phyloP scores from a whole-genome alignment of 2,329 filamentous ascomycete genomes.

The Colletotrichum liaoningense region DNA sequence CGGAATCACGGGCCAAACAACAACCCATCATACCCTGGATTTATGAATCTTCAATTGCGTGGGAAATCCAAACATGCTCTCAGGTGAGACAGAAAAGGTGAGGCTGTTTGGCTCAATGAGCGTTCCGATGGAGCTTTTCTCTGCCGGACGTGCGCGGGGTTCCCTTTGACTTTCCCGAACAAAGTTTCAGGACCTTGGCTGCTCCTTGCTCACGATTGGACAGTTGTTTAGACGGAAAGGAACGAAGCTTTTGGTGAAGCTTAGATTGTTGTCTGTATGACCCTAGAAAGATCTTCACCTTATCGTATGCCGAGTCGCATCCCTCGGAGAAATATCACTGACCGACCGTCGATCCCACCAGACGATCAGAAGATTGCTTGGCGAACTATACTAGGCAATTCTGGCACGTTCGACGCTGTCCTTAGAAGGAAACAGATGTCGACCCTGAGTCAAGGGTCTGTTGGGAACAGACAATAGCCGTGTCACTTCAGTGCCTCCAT shows the following conservation, averaged over 20 bases:
- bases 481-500: neutral
- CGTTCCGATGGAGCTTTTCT: neutral
- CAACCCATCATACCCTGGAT: neutral
- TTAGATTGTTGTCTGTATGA: neutral
- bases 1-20: neutral
- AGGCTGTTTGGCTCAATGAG: conserved; percentile 11
- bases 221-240: neutral
- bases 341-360: neutral
- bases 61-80: conserved; percentile 11
- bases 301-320: neutral
- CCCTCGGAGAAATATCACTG: neutral
- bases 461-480: neutral
- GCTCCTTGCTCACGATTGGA: neutral
- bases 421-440: neutral
- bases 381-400: neutral
- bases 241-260: conserved; percentile 18
- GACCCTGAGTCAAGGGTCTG: neutral
- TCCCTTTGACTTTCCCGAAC: conserved; percentile 6
- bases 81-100: conserved; percentile 23
- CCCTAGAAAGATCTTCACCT: neutral
- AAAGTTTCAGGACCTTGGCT: conserved; percentile 25
- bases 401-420: neutral
- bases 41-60: neutral
- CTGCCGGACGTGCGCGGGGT: conserved; percentile 23
- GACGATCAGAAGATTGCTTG: neutral